phyloP scores from a whole-genome alignment of 1,139 yeast genomes.

The Hansenula anomala region DNA sequence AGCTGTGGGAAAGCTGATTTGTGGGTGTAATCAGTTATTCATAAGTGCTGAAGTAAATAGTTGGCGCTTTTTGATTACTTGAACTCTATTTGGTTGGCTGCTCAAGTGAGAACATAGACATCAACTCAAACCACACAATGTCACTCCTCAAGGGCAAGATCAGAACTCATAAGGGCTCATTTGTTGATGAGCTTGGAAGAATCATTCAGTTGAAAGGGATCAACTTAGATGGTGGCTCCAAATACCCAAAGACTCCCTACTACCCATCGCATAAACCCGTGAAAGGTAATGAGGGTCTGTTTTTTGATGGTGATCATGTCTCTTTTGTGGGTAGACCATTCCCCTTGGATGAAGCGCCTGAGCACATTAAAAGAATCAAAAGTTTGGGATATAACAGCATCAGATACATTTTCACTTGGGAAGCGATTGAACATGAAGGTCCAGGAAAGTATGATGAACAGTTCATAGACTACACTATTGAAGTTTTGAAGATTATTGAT shows the following conservation, averaged over 20 bases:
- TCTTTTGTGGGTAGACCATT: conserved; percentile 83
- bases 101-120: too few relatives aligned
- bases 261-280: conserved; percentile 49
- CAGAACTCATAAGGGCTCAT: conserved; percentile 37
- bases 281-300: conserved; percentile 37
- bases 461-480: conserved; percentile 64
- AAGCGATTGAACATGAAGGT: conserved; percentile 84
- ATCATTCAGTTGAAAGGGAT: conserved; percentile 70
- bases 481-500: conserved; percentile 54
- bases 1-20: too few relatives aligned
- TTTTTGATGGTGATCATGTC: conserved; percentile 65
- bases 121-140: neutral
- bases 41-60: too few relatives aligned
- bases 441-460: conserved; percentile 82
- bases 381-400: conserved; percentile 80
- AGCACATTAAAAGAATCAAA: conserved; percentile 65
- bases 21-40: too few relatives aligned
- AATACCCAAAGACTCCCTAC: conserved; percentile 59
- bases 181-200: conserved; percentile 59
- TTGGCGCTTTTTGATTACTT: too few relatives aligned
- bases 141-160: conserved; percentile 9
- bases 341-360: conserved; percentile 64
- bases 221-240: conserved; percentile 74
- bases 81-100: too few relatives aligned
- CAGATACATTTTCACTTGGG: conserved; percentile 84